Evolutionary conservation across 345 rosid species (phyloP).

Genomic region (Lepidium africanum): DNA sequence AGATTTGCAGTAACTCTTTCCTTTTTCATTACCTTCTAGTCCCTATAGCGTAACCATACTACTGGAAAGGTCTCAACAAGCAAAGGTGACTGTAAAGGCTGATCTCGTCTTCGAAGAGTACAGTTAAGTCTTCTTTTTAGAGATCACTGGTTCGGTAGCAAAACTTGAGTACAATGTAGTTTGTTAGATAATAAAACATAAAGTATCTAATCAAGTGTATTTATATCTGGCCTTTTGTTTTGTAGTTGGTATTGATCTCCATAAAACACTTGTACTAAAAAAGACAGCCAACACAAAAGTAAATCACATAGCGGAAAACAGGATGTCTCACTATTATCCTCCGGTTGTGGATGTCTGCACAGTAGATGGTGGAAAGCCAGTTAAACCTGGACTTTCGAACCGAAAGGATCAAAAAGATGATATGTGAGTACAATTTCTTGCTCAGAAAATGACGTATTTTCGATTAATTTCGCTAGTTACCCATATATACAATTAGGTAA

Average conservation of each 20-base stretch:
- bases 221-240: neutral
- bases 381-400: constrained; percentile 17
- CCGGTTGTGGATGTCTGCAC: constrained; percentile 29
- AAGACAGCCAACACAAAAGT: constrained; percentile 29
- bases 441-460: neutral
- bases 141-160: neutral
- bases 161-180: neutral
- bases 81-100: constrained; percentile 68
- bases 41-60: constrained; percentile 59
- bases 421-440: constrained; percentile 8
- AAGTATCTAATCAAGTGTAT: neutral
- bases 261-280: constrained; percentile 46
- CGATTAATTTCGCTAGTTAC: neutral
- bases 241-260: constrained; percentile 82
- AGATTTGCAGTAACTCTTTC: neutral
- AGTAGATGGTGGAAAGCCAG: constrained; percentile 37
- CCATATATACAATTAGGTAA: neutral
- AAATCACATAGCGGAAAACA: constrained; percentile 25
- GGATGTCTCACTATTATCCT: constrained; percentile 35
- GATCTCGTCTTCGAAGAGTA: constrained; percentile 81
- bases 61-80: constrained; percentile 36
- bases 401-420: constrained; percentile 15
- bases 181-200: neutral
- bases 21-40: constrained; percentile 35
- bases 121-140: constrained; percentile 45